Percentiles rank a stretch among this genome's conserved stretches.
phyloP scores from a whole-genome alignment of 2,329 filamentous ascomycete species.

The Colletotrichum gloeosporioides region DNA sequence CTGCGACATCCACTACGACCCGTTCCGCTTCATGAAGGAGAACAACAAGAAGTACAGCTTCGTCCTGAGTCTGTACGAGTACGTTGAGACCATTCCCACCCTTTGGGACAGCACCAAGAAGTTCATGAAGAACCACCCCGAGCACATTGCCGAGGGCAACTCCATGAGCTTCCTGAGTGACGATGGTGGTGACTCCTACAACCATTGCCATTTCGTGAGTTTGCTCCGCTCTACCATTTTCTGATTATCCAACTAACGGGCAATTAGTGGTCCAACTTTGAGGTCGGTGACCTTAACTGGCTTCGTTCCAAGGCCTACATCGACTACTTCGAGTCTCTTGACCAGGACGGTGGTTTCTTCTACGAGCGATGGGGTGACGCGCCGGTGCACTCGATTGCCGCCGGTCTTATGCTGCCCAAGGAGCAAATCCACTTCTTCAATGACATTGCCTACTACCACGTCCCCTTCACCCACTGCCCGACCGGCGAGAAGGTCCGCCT shows the following conservation, averaged over 20 bases:
- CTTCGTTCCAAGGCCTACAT: conserved; percentile 86
- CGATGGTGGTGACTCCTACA: conserved; percentile 90
- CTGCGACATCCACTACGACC: conserved; percentile 95
- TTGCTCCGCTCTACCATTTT: not conserved
- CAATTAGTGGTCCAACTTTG: conserved; percentile 94
- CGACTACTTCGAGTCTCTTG: conserved; percentile 89
- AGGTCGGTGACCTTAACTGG: conserved; percentile 94
- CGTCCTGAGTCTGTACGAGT: conserved; percentile 93
- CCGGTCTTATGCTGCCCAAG: conserved; percentile 84
- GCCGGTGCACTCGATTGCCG: conserved; percentile 97
- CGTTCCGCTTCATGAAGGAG: conserved; percentile 96
- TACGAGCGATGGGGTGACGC: conserved; percentile 99
- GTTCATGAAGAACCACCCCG: conserved; percentile 88
- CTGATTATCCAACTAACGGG: conserved; percentile 28
- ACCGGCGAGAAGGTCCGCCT: conserved; percentile 84
- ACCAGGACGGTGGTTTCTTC: conserved; percentile 95
- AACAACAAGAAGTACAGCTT: conserved; percentile 99
- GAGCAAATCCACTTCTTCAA: conserved; percentile 98
- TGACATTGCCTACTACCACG: conserved; percentile 97
- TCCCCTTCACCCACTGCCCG: conserved; percentile 97
- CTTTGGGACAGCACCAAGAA: conserved; percentile 96
- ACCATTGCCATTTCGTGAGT: conserved; percentile 95
- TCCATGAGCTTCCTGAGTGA: conserved; percentile 91
- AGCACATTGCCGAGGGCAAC: conserved; percentile 85
- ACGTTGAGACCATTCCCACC: conserved; percentile 93